Evolutionary conservation across 2,329 filamentous ascomycete species (phyloP).

Genomic region (Exophiala sp.): DNA sequence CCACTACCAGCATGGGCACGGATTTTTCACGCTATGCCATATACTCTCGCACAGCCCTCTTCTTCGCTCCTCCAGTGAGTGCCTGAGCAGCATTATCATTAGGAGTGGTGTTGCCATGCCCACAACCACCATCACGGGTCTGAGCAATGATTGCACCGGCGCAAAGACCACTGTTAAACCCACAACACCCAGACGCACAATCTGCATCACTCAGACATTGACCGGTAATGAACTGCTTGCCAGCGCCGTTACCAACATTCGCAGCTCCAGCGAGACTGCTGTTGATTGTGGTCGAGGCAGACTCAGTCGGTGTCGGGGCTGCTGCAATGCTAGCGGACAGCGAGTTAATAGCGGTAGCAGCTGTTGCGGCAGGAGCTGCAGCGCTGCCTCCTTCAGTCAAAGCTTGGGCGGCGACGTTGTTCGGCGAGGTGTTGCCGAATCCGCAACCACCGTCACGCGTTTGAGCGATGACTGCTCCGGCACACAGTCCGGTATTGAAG

Average conservation of each 20-base stretch:
- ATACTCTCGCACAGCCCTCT: constrained; percentile 9
- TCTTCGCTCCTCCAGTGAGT: constrained; percentile 12
- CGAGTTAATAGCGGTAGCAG: background rate
- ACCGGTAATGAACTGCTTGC: constrained; percentile 41
- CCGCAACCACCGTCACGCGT: constrained; percentile 30
- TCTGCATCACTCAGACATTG: constrained; percentile 37
- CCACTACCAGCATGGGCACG: constrained; percentile 1
- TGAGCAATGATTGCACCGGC: constrained; percentile 30
- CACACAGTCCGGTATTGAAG: constrained; percentile 34
- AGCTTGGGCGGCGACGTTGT: constrained; percentile 27
- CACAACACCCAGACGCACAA: constrained; percentile 38
- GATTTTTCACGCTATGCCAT: constrained; percentile 7
- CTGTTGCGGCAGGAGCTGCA: background rate
- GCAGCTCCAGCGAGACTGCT: constrained; percentile 13
- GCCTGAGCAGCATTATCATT: constrained; percentile 28
- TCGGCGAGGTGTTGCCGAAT: constrained; percentile 28
- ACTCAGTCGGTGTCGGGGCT: constrained; percentile 29
- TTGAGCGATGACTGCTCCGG: constrained; percentile 28
- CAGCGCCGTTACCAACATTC: constrained; percentile 27
- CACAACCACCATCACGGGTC: constrained; percentile 30
- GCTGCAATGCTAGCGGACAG: background rate
- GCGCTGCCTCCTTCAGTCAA: background rate
- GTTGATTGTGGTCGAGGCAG: constrained; percentile 6
- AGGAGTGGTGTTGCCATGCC: constrained; percentile 27
- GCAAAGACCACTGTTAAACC: constrained; percentile 34